Base-by-base conservation (phyloP, 2,329 filamentous ascomycete species). In the Ophiocordyceps sinensis region DNA sequence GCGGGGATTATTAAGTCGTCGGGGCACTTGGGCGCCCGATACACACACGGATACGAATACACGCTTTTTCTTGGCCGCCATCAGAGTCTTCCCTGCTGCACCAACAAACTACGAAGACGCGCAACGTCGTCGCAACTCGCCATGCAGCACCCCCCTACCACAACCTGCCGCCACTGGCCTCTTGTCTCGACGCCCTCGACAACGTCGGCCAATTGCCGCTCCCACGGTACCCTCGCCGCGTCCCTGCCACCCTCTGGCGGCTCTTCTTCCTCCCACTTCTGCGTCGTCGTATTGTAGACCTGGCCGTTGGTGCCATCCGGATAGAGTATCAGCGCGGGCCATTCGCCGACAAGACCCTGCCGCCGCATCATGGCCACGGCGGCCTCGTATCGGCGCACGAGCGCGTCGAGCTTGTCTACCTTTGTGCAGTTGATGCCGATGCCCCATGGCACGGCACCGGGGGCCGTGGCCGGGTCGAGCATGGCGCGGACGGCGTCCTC, bases 381-480 rank as follows among this genome's bases (percentile, higher is more conserved):
- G 4, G 58, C 62, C 49, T 80, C 74, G 39, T 73, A 79, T 38
- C 69, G 62, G 15, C 56, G 58, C 15, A 85, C 58, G 14, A 82
- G 57, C 0, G 58, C 52, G 2, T 70, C 67, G 28, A 85, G 62
- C 53, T 81, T 77, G 39, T 70, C 65, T 29, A 83, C 68, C 54
- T 79, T 82, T 31, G 71, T 82, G 55, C 79, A 83, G 57, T 83
- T 83, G 51, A 83, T 70, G 2, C 79, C 79, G 21, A 84, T 66
- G 0, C 72, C 78, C 71, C 72, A 78, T 0, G 78, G 78, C 4
- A 57, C 45, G 5, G 46, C 49, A 1, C 38, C 9, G 3, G 32
- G 32, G 32, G 32, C 13, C 1, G 52, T 50, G 5, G 54, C 19
- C 1, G 47, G 51, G 30, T 57, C 54, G 3, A 70, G 51, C 63